phyloP scores from a whole-genome alignment of 2,329 filamentous ascomycete species.

The Albifimbria verrucaria region DNA sequence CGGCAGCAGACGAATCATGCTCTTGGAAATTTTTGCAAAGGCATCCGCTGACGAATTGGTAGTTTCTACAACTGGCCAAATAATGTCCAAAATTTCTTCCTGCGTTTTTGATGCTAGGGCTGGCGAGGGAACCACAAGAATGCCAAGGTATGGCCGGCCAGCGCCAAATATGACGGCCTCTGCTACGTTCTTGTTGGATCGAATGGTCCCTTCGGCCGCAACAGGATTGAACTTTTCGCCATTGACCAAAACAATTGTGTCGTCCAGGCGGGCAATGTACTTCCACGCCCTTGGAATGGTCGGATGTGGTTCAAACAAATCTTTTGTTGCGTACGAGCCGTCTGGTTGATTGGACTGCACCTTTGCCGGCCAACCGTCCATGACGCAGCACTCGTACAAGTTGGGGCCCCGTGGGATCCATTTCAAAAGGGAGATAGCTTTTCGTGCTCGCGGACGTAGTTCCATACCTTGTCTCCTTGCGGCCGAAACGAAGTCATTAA shows the following conservation, averaged over 20 bases:
- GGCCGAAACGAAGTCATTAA: conserved; percentile 22
- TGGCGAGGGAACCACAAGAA: conserved; percentile 7
- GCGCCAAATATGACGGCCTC: conserved; percentile 62
- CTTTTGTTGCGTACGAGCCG: conserved; percentile 59
- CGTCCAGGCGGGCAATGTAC: conserved; percentile 58
- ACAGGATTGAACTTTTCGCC: conserved; percentile 67
- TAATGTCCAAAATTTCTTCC: conserved; percentile 22
- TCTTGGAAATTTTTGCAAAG: conserved; percentile 37
- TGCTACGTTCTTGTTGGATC: conserved; percentile 37
- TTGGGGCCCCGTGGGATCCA: conserved; percentile 9
- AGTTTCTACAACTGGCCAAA: conserved; percentile 31
- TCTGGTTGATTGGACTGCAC: conserved; percentile 55
- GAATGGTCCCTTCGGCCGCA: conserved; percentile 53
- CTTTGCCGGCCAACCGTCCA: conserved; percentile 52
- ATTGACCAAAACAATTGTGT: conserved; percentile 58
- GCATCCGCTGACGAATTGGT: conserved; percentile 26
- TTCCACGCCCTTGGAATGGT: conserved; percentile 53
- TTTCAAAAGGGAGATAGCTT: conserved; percentile 6
- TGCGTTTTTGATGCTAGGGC: conserved; percentile 1
- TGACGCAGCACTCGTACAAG: conserved; percentile 52
- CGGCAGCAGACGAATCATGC: conserved; percentile 48
- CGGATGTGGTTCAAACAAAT: conserved; percentile 57
- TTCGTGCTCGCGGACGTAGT: conserved; percentile 20
- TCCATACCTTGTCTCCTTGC: conserved; percentile 23
- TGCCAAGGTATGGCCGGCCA: conserved; percentile 25